Conservation (phyloP, 495 filamentous ascomycete species). For the Talaromyces thailandensis region DNA sequence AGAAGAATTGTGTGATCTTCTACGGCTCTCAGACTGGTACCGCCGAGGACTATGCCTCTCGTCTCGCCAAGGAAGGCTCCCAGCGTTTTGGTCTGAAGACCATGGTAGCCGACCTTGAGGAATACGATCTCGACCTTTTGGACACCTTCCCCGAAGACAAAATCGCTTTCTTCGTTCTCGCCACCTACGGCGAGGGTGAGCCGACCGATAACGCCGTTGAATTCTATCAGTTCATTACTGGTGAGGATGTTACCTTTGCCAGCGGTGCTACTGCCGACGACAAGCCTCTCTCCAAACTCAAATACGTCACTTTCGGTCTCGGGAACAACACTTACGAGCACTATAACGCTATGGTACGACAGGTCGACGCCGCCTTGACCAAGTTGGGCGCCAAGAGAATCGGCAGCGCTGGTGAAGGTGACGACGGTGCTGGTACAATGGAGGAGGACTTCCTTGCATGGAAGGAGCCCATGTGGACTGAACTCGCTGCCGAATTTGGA, state of each 20-base stretch:
- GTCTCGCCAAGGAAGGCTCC: conserved; percentile 92
- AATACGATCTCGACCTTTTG: conserved; percentile 95
- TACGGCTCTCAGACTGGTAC: conserved; percentile 98
- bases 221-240: conserved; percentile 92
- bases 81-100: conserved; percentile 95
- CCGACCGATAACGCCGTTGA: conserved; percentile 98
- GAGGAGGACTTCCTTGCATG: conserved; percentile 98
- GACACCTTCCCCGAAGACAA: conserved; percentile 85
- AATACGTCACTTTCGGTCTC: conserved; percentile 91
- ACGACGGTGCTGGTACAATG: conserved; percentile 98
- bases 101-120: conserved; percentile 96
- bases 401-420: conserved; percentile 85
- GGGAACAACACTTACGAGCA: conserved; percentile 99
- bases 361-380: conserved; percentile 67
- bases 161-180: conserved; percentile 88
- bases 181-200: conserved; percentile 97
- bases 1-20: conserved; percentile 97
- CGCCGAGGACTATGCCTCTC: conserved; percentile 97
- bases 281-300: conserved; percentile 70
- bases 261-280: conserved; percentile 55
- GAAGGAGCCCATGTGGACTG: conserved; percentile 99
- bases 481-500: conserved; percentile 68
- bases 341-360: conserved; percentile 97
- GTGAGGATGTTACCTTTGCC: conserved; percentile 74
- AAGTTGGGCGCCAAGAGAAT: conserved; percentile 79